Evolutionary conservation across 352 stramenopile genomes (phyloP).

Genomic region (Aphanomyces cochlioides): DNA sequence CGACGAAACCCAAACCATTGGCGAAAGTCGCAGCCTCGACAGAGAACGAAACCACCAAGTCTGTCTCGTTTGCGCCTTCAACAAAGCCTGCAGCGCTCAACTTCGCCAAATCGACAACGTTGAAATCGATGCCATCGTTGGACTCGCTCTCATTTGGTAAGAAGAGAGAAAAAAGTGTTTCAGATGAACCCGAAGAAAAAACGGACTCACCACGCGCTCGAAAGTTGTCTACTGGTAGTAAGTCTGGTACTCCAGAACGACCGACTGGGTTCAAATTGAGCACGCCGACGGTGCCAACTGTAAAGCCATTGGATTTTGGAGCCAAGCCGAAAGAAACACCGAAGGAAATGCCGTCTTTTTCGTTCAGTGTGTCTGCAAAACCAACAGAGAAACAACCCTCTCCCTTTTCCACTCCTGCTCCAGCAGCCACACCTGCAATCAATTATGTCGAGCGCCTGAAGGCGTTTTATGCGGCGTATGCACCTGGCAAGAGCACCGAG

Average conservation of each 20-base stretch:
- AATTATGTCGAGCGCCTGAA: slow-evolving; percentile 19
- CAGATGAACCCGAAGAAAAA: slow-evolving; percentile 3
- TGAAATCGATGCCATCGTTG: not conserved
- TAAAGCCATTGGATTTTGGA: slow-evolving; percentile 10
- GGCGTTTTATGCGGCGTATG: slow-evolving; percentile 15
- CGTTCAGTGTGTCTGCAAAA: not conserved
- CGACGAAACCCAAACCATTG: not conserved
- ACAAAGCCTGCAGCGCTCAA: slow-evolving; percentile 2
- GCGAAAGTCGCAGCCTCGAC: not conserved
- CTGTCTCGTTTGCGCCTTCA: slow-evolving; percentile 14
- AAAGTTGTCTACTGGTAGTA: slow-evolving; percentile 20
- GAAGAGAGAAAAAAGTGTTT: not conserved
- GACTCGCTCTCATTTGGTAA: slow-evolving; percentile 6
- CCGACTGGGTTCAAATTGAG: not conserved
- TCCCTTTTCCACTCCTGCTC: not conserved
- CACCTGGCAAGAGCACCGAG: slow-evolving; percentile 2
- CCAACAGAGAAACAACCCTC: not conserved
- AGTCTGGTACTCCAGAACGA: not conserved
- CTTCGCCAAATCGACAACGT: not conserved
- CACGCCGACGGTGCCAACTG: not conserved
- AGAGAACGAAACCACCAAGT: not conserved
- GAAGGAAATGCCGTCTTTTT: not conserved
- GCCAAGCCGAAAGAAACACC: slow-evolving; percentile 5
- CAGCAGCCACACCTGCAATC: not conserved
- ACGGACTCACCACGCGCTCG: slow-evolving; percentile 10